These are phyloP conservation scores for Macroventuria anomochaeta DNA, from an alignment of 2,329 filamentous ascomycete genomes.

Conservation along the genomic window DNA sequence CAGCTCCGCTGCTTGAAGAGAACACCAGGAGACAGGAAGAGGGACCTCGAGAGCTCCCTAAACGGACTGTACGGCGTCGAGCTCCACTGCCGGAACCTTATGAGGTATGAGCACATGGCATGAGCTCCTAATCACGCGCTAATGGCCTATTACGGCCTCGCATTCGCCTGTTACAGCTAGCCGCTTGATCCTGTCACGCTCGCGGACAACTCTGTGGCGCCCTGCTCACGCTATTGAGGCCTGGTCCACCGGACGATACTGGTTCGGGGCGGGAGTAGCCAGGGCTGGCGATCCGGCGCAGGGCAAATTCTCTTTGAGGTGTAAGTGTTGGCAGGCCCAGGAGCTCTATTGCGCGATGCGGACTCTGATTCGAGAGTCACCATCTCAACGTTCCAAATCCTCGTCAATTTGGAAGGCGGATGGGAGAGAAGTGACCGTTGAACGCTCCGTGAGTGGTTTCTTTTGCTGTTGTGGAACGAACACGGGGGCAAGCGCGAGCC, in stretches of 20 bases:
- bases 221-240: constrained; percentile 17
- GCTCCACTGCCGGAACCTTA: constrained; percentile 13
- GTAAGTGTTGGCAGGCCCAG: background rate
- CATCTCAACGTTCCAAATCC: background rate
- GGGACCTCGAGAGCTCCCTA: constrained; percentile 1
- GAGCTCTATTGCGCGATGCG: background rate
- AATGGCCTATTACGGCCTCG: constrained; percentile 18
- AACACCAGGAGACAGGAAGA: constrained; percentile 11
- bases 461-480: constrained; percentile 7
- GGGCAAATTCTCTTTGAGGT: background rate
- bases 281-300: constrained; percentile 4
- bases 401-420: background rate
- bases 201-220: constrained; percentile 6
- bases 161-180: constrained; percentile 18
- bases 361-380: background rate
- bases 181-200: constrained; percentile 6
- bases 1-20: constrained; percentile 10
- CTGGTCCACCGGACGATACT: constrained; percentile 9
- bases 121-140: constrained; percentile 29
- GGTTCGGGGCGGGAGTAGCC: constrained; percentile 17
- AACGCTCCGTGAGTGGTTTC: background rate
- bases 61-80: constrained; percentile 11
- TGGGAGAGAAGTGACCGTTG: background rate
- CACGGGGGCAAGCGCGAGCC: constrained; percentile 5
- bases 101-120: constrained; percentile 25